phyloP scores from a whole-genome alignment of 441 rosid species.

The Populus hybrid region DNA sequence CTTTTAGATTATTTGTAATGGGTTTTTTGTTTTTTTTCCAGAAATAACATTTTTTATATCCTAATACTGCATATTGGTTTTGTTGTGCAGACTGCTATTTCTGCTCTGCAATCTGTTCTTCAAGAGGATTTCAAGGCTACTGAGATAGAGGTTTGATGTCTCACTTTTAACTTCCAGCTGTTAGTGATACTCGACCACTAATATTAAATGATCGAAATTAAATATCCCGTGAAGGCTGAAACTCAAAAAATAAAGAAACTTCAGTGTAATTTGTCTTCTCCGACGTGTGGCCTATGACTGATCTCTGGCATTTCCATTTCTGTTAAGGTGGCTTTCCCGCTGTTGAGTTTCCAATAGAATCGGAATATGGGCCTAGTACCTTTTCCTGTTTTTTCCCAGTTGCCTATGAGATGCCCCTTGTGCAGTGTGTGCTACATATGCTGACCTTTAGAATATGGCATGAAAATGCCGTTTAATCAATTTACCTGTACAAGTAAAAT shows the following conservation, averaged over 20 bases:
- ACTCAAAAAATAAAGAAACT: background rate
- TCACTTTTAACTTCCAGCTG: background rate
- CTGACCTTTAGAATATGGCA: background rate
- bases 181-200: background rate
- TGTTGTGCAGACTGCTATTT: slow-evolving; percentile 68
- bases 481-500: background rate
- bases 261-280: background rate
- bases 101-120: slow-evolving; percentile 89
- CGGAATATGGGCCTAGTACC: background rate
- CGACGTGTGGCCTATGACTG: background rate
- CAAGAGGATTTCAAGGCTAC: slow-evolving; percentile 98
- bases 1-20: background rate
- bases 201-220: no score
- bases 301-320: background rate
- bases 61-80: background rate
- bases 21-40: background rate
- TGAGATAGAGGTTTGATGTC: slow-evolving; percentile 75
- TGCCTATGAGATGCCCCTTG: no score
- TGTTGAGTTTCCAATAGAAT: background rate
- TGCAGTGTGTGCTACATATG: background rate
- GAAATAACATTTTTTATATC: no score
- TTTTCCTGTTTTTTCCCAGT: background rate
- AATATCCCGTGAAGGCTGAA: background rate
- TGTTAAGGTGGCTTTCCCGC: background rate
- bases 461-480: background rate